A percentile compares a stretch with the other conserved stretches of the same genome.
These are phyloP conservation scores for Phyllosticta capitalensis DNA, from an alignment of 2,329 filamentous ascomycete genomes.

Conservation along the genomic window DNA sequence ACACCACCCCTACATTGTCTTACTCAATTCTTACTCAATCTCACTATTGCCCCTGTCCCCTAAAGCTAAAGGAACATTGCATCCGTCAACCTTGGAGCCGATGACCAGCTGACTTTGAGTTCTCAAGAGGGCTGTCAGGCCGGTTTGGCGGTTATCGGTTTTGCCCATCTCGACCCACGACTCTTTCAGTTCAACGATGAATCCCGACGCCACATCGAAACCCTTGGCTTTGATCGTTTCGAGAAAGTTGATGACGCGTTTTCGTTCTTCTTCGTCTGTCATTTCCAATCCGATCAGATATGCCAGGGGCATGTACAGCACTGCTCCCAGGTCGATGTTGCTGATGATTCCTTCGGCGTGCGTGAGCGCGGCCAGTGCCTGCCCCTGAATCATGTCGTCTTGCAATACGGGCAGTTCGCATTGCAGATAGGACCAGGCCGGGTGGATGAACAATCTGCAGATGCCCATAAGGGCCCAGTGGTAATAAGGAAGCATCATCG, in stretches of 20 bases:
- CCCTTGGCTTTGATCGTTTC: slow-evolving; percentile 6
- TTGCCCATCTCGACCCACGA: neutral
- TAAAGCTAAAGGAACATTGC: neutral
- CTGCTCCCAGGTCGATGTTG: slow-evolving; percentile 2
- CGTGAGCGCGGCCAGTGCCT: slow-evolving; percentile 5
- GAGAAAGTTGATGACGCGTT: slow-evolving; percentile 6
- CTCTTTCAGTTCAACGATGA: slow-evolving; percentile 2
- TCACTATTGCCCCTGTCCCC: neutral
- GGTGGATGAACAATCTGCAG: slow-evolving; percentile 6
- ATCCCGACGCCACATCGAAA: slow-evolving; percentile 1
- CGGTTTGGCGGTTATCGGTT: neutral
- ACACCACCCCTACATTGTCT: neutral
- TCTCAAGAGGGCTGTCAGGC: neutral
- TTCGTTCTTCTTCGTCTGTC: slow-evolving; percentile 5
- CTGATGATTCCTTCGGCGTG: slow-evolving; percentile 6
- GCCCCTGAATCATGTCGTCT: slow-evolving; percentile 9
- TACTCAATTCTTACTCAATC: neutral
- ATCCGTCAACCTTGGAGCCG: neutral
- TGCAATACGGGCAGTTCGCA: slow-evolving; percentile 6
- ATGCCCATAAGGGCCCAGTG: slow-evolving; percentile 8
- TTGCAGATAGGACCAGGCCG: slow-evolving; percentile 4
- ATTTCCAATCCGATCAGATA: slow-evolving; percentile 7
- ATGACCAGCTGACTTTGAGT: neutral
- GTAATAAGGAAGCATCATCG: slow-evolving; percentile 3
- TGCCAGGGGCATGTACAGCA: slow-evolving; percentile 7